Base-by-base conservation (phyloP, 2,329 filamentous ascomycete genomes). In the Arachnomyces sp. region DNA sequence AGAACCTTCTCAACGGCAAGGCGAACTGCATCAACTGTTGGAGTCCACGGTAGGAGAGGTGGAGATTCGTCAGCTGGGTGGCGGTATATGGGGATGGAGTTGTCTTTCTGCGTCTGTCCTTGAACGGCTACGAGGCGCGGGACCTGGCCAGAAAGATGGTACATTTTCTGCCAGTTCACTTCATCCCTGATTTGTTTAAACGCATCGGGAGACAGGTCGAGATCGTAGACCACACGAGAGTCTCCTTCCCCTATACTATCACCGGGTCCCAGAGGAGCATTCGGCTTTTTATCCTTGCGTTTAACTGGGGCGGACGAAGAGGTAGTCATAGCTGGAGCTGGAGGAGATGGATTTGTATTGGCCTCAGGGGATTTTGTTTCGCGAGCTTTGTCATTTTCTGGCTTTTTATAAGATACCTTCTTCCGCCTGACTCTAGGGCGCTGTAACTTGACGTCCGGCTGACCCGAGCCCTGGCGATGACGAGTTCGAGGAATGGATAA, bases 61-160 rank as follows among this genome's bases (percentile, higher is more conserved):
- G 89, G 83, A 1, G 85, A 86, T 59, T 93, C 85, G 56, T 98
- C 92, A 3, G 87, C 78, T 33, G 92, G 92, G 61, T 96, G 92
- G 11, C 92, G 84, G 61, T 98, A 98, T n/a, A 96, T 74, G 15
- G 92, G 92, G 59, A 85, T 81, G 3, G 57, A 57, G 13, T 85
- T 86, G 52, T 90, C 80, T 0, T 69, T 57, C 30, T 71, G 72
- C 21, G 88, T 69, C 12, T 75, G 68, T 3, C 89, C 92, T 60
- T 96, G 89, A 14, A 94, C 88, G 36, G 87, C 88, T 5, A 96
- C 86, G 2, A 95, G 76, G 29, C 92, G 80, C 32, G 92, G 92
- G 0, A 96, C 92, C 52, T 92, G 84, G 17, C 92, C 89, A 28
- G 86, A 86, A 49, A 90, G 83, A 52, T 96, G 92, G 32, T 82